These are phyloP conservation scores for Pleurotus platypus DNA, from an alignment of 768 basidiomycete species.

Conservation along the genomic window DNA sequence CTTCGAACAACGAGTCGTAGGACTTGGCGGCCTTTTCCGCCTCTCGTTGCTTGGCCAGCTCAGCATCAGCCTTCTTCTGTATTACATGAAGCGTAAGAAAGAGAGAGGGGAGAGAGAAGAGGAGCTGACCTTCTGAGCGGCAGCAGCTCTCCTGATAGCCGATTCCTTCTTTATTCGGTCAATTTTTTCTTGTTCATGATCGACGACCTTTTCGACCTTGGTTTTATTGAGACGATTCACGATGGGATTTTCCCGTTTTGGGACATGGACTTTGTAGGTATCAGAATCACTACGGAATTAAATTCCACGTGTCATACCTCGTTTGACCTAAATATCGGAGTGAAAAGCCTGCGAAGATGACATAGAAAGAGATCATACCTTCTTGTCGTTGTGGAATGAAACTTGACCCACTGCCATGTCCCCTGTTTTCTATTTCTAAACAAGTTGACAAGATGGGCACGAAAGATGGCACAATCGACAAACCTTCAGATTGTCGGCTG, in stretches of 20 bases:
- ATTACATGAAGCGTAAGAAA: background rate
- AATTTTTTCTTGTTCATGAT: conserved; percentile 86
- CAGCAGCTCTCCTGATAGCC: conserved; percentile 55
- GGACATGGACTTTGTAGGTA: conserved; percentile 61
- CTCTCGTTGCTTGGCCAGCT: conserved; percentile 71
- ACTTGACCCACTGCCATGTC: conserved; percentile 98
- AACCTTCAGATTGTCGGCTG: conserved; percentile 89
- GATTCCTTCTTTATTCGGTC: conserved; percentile 80
- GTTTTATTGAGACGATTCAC: conserved; percentile 95
- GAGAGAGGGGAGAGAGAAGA: background rate
- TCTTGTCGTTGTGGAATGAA: conserved; percentile 89
- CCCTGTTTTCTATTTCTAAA: conserved; percentile 75
- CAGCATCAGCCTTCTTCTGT: conserved; percentile 78
- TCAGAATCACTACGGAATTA: background rate
- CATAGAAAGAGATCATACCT: conserved; percentile 36
- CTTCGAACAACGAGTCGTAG: conserved; percentile 78
- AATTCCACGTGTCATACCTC: conserved; percentile 3
- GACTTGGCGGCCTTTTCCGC: conserved; percentile 86
- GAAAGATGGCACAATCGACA: conserved; percentile 8
- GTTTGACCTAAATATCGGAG: conserved; percentile 8
- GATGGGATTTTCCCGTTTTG: conserved; percentile 80
- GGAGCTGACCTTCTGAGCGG: conserved; percentile 58
- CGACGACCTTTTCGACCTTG: conserved; percentile 77
- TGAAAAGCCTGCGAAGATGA: background rate
- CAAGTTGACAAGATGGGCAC: background rate